These are phyloP conservation scores for Yarrowia phangngaensis DNA, from an alignment of 805 yeast species.

Conservation along the genomic window DNA sequence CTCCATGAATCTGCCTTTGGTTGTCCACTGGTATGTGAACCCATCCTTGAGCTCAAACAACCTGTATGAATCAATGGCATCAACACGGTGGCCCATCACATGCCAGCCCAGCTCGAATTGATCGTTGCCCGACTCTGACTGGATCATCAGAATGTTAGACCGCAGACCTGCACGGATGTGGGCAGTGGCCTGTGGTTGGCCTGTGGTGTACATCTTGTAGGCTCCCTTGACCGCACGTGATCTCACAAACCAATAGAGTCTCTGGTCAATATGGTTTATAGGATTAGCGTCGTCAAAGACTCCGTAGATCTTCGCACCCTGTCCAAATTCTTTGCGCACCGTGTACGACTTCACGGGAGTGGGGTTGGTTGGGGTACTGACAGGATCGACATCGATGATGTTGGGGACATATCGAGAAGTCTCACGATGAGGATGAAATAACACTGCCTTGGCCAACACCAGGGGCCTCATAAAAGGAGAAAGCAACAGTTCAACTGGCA, in stretches of 20 bases:
- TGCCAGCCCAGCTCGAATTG: constrained; percentile 63
- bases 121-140: constrained; percentile 46
- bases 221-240: constrained; percentile 68
- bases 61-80: constrained; percentile 58
- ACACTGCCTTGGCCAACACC: constrained; percentile 51
- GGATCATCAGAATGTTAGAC: constrained; percentile 54
- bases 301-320: constrained; percentile 55
- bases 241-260: constrained; percentile 53
- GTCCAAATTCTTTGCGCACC: constrained; percentile 55
- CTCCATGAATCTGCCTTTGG: constrained; percentile 55
- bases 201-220: constrained; percentile 53
- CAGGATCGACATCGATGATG: constrained; percentile 45
- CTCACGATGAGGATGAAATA: constrained; percentile 55
- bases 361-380: constrained; percentile 29
- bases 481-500: constrained; percentile 59
- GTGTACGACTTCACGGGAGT: constrained; percentile 43
- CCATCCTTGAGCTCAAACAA: constrained; percentile 61
- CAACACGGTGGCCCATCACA: constrained; percentile 55
- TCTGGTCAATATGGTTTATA: constrained; percentile 36
- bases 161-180: constrained; percentile 58
- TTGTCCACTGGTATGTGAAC: constrained; percentile 61
- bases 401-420: constrained; percentile 56
- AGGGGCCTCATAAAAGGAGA: constrained; percentile 60
- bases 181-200: constrained; percentile 56
- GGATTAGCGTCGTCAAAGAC: constrained; percentile 49